Evolutionary conservation across 2,329 filamentous ascomycete genomes (phyloP).

Genomic region (Anisogramma anomala): DNA sequence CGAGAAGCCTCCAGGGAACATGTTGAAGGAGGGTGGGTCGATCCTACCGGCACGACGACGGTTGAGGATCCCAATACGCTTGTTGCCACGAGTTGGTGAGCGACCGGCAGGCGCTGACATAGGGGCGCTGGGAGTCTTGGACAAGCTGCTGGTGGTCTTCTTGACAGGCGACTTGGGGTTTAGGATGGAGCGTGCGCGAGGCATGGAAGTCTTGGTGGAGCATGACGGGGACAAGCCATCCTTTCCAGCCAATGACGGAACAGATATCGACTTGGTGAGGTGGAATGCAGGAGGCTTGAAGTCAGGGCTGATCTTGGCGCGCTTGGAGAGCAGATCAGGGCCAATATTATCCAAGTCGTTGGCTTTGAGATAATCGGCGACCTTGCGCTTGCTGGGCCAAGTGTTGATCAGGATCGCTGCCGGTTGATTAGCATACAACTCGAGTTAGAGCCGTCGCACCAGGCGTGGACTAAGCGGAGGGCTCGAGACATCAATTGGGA

Average conservation of each 20-base stretch:
- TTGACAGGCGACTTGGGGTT: conserved; percentile 41
- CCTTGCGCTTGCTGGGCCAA: conserved; percentile 45
- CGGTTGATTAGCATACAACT: conserved; percentile 21
- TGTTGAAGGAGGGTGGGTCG: conserved; percentile 54
- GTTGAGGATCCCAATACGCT: conserved; percentile 56
- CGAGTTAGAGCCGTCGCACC: neutral
- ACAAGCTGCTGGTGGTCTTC: conserved; percentile 32
- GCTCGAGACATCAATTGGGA: neutral
- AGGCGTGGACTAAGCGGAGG: neutral
- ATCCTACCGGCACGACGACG: conserved; percentile 59
- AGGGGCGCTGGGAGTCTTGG: conserved; percentile 36
- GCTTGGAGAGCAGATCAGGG: conserved; percentile 43
- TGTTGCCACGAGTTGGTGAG: conserved; percentile 58
- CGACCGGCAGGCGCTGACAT: conserved; percentile 64
- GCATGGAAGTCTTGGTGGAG: conserved; percentile 17
- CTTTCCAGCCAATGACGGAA: conserved; percentile 19
- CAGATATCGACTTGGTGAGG: conserved; percentile 31
- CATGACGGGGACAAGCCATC: conserved; percentile 23
- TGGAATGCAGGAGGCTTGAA: conserved; percentile 38
- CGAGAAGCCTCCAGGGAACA: conserved; percentile 57
- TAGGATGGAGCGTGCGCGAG: conserved; percentile 34
- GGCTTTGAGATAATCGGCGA: conserved; percentile 34
- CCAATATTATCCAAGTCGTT: conserved; percentile 53
- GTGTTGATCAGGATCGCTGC: conserved; percentile 29
- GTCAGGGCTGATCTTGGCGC: conserved; percentile 38